Evolutionary conservation across 1,284 basidiomycete species (phyloP).

Genomic region (Mycosarcoma mackinlayi): DNA sequence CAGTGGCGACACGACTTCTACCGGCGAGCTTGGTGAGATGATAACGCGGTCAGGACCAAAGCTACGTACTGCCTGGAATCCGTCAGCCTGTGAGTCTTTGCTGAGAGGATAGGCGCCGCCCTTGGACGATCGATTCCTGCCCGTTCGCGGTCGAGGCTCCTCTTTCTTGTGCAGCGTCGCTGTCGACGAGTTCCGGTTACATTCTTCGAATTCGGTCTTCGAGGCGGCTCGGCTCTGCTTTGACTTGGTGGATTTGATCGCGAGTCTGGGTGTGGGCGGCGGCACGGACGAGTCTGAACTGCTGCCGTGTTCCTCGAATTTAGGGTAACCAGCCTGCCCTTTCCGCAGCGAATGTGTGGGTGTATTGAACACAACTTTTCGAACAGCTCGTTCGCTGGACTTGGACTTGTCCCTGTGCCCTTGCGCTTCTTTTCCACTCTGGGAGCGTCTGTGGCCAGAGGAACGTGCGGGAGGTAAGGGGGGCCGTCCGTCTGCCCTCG

Average conservation of each 20-base stretch:
- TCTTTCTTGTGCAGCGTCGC: slow-evolving; percentile 16
- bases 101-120: slow-evolving; percentile 12
- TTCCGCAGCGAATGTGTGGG: slow-evolving; percentile 29
- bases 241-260: slow-evolving; percentile 3
- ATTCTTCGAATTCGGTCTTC: slow-evolving; percentile 21
- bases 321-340: slow-evolving; percentile 9
- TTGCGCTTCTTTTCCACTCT: slow-evolving; percentile 6
- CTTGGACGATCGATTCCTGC: slow-evolving; percentile 11
- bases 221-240: slow-evolving; percentile 11
- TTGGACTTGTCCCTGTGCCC: background rate
- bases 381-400: background rate
- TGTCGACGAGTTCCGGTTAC: slow-evolving; percentile 25
- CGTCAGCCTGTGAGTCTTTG: slow-evolving; percentile 6
- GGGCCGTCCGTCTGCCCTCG: slow-evolving; percentile 6
- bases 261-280: slow-evolving; percentile 1
- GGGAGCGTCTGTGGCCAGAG: background rate
- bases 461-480: slow-evolving; percentile 11
- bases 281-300: slow-evolving; percentile 18
- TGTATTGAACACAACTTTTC: slow-evolving; percentile 26
- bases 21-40: slow-evolving; percentile 6
- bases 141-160: slow-evolving; percentile 7
- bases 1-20: background rate
- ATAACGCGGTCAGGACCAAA: slow-evolving; percentile 30
- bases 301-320: slow-evolving; percentile 7
- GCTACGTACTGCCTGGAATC: slow-evolving; percentile 24